Evolutionary conservation across 2,329 filamentous ascomycete species (phyloP).

Genomic region (Aaosphaeria pasadenensis): DNA sequence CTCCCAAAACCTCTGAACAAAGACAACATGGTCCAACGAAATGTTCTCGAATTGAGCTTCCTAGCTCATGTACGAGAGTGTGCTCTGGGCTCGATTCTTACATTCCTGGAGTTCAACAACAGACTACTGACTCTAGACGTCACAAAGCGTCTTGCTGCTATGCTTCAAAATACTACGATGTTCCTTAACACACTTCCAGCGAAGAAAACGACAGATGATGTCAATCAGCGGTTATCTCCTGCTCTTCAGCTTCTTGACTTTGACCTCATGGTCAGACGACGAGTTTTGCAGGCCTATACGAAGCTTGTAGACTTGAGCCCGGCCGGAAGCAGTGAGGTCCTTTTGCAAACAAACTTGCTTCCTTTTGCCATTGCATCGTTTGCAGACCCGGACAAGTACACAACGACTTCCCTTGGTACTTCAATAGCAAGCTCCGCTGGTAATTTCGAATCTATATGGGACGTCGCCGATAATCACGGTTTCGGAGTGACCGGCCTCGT

Average conservation of each 20-base stretch:
- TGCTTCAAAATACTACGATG: conserved; percentile 91
- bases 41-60: conserved; percentile 85
- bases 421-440: conserved; percentile 89
- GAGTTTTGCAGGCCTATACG: conserved; percentile 92
- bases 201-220: conserved; percentile 83
- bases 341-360: conserved; percentile 87
- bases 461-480: conserved; percentile 88
- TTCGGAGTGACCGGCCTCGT: conserved; percentile 90
- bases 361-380: conserved; percentile 89
- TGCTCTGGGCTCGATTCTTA: conserved; percentile 83
- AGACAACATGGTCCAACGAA: conserved; percentile 82
- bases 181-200: conserved; percentile 83
- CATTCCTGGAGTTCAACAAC: conserved; percentile 91
- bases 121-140: conserved; percentile 90
- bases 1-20: conserved; percentile 91
- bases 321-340: conserved; percentile 75
- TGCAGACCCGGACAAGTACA: conserved; percentile 87
- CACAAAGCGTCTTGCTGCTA: conserved; percentile 84
- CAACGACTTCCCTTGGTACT: conserved; percentile 78
- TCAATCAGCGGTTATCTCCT: conserved; percentile 77
- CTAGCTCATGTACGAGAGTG: conserved; percentile 93
- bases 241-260: conserved; percentile 86
- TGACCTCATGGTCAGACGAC: conserved; percentile 86
- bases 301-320: conserved; percentile 88
- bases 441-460: conserved; percentile 92